A percentile compares a stretch with the other conserved stretches of the same genome.
Evolutionary conservation across 2,329 filamentous ascomycete species (phyloP).

Genomic region (Penicillium concentricum): DNA sequence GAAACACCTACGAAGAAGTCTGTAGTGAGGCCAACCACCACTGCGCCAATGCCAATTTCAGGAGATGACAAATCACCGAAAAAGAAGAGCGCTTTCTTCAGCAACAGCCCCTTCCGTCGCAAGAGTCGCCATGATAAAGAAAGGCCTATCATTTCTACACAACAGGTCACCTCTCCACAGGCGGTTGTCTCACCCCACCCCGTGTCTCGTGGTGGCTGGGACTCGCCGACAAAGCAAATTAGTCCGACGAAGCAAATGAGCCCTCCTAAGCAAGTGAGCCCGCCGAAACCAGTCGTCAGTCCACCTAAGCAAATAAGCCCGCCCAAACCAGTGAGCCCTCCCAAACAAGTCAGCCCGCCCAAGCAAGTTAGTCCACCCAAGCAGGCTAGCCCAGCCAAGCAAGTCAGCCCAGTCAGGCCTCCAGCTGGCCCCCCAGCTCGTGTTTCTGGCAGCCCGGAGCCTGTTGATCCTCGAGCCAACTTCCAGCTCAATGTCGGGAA

Average conservation of each 20-base stretch:
- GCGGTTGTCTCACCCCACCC: slow-evolving; percentile 2
- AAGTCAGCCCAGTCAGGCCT: slow-evolving; percentile 47
- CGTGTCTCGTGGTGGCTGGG: slow-evolving; percentile 1
- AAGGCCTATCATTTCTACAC: slow-evolving; percentile 35
- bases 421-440: slow-evolving; percentile 27
- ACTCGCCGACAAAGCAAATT: slow-evolving; percentile 5
- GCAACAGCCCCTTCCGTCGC: slow-evolving; percentile 86
- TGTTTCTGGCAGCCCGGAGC: slow-evolving; percentile 67
- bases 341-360: slow-evolving; percentile 27
- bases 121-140: slow-evolving; percentile 82
- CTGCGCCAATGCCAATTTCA: slow-evolving; percentile 43
- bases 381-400: slow-evolving; percentile 41
- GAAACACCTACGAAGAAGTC: slow-evolving; percentile 67
- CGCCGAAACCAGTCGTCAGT: neutral
- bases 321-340: slow-evolving; percentile 17
- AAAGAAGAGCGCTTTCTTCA: slow-evolving; percentile 83
- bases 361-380: slow-evolving; percentile 43
- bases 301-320: slow-evolving; percentile 2
- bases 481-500: slow-evolving; percentile 92
- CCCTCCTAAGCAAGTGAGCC: neutral
- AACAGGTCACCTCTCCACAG: slow-evolving; percentile 21
- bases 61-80: slow-evolving; percentile 60
- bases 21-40: slow-evolving; percentile 61
- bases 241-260: slow-evolving; percentile 2
- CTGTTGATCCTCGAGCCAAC: slow-evolving; percentile 86